Evolutionary conservation across 257 asterid species (phyloP), one percentile per base, ranked within the genome.

Genomic region (Petrea volubilis): DNA sequence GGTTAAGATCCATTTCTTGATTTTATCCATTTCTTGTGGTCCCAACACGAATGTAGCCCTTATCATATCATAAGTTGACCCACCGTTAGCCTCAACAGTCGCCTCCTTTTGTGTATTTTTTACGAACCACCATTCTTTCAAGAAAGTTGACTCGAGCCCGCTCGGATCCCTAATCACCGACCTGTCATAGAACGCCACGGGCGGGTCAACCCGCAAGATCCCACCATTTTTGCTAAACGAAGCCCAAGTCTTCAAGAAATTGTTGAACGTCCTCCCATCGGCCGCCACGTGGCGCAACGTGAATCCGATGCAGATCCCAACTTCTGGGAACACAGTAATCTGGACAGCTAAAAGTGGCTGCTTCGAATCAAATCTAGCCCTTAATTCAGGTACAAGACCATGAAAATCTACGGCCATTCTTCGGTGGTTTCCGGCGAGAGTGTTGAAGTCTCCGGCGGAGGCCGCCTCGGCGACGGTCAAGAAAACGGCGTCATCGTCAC

Each of bases 261-360:
- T 86, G 64, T 84, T 63, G 62, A 86, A 86, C 5, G 88, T 84
- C 31, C 89, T 84, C 62, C 85, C 82, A 67, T 88, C 95, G 3
- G 88, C 85, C 3, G 56, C 90, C 51, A 75, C 92, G 36, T 79
- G 82, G 44, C 87, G 73, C 71, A 79, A 20, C 0, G 84, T 69
- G 77, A 84, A 86, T 13, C 92, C 95, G 15, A 86, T 18, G 66
- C 79, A 86, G 20, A 88, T 21, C 33, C 95, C 92, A 58, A 5
- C 7, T 2, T 65, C 57, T 0, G 88, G 83, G 33, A 88, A 88
- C 0, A 84, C 56, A 4, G 90, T 88, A 2, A 86, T 77, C 36
- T 86, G 83, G 0, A 84, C 14, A 14, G 88, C 78, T 31, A 88
- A 40, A 50, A 82, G 77, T 1, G 88, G 75, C 21, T 50, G 52